Evolutionary conservation across 1,284 basidiomycete species (phyloP).

Genomic region (Ustanciosporium gigantosporum): DNA sequence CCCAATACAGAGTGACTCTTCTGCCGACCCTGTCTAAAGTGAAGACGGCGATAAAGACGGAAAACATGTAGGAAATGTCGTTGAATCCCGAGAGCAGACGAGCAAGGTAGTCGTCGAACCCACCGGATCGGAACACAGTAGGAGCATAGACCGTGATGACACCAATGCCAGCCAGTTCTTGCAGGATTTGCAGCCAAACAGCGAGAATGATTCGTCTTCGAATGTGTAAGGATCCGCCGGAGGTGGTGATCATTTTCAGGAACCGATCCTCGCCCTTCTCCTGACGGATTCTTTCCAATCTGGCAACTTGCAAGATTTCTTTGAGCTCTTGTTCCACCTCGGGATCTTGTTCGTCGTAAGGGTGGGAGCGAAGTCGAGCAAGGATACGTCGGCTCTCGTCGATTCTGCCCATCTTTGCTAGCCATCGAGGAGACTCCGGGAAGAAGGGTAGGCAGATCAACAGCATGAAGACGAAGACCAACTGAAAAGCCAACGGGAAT

Average conservation of each 20-base stretch:
- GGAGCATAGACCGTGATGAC: constrained; percentile 23
- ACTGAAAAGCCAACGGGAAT: constrained; percentile 19
- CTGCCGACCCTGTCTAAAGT: constrained; percentile 11
- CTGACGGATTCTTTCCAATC: constrained; percentile 11
- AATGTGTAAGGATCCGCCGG: constrained; percentile 12
- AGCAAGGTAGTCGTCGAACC: constrained; percentile 15
- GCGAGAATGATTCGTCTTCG: constrained; percentile 16
- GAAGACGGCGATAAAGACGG: constrained; percentile 16
- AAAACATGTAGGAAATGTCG: constrained; percentile 25
- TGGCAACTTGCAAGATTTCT: constrained; percentile 13
- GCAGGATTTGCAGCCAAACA: constrained; percentile 19
- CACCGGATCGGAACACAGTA: constrained; percentile 20
- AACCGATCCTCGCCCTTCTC: constrained; percentile 15
- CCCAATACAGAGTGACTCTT: constrained; percentile 9
- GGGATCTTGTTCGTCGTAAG: constrained; percentile 15
- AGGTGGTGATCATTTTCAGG: constrained; percentile 5
- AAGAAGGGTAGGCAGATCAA: constrained; percentile 13
- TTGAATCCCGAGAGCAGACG: constrained; percentile 18
- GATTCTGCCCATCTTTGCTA: constrained; percentile 22
- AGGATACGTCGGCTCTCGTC: constrained; percentile 21
- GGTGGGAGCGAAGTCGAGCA: constrained; percentile 5
- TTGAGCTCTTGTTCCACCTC: constrained; percentile 9
- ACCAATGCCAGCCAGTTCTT: constrained; percentile 19
- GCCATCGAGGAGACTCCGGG: constrained; percentile 20
- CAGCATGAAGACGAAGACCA: constrained; percentile 16